Base-by-base conservation (phyloP, 495 filamentous ascomycete genomes). In the Oidiodendron maius region DNA sequence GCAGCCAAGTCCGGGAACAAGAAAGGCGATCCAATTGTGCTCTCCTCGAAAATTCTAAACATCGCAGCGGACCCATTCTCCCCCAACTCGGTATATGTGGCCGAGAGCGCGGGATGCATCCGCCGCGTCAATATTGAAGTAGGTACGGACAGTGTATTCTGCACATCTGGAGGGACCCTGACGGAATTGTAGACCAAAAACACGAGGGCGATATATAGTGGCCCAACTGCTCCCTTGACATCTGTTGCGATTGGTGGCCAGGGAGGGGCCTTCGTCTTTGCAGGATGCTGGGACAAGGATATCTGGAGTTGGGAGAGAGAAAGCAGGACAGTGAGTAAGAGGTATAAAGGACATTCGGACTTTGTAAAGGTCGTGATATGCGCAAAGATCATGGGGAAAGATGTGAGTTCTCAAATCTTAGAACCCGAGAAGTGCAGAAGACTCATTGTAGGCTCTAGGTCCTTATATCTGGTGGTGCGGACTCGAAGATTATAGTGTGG, bases 201-300 rank as follows among this genome's bases (percentile, higher is more conserved):
- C 37, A 43, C 51, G 22, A 60, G 47, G 32, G 53, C 70, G 21
- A 59, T 83, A 4, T 91, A 78, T 61, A 78, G 77, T 61, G 90
- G 87, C 10, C 89, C 89, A 13, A 76, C 74, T 22, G 81, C 89
- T 11, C 93, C 93, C 1, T 62, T 95, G 18, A 89, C 88, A 18
- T 86, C 81, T 53, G 61, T 96, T 40, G 82, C 83, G 22, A 69
- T 95, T 24, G 82, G 83, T 23, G 71, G 78, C 0, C 48, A 60
- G 10, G 67, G 69, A 42, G 71, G 69, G 34, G 68, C 68, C 18
- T 78, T 75, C 1, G 53, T 97, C 40, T 96, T 89, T 63, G 87
- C 87, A 22, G 90, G 89, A 20, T 87, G 83, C 52, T 98, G 93
- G 93, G 90, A 98, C 70, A 95, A 94, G 64, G 71, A 74, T 18